Evolutionary conservation across 2,329 filamentous ascomycete species (phyloP).

Genomic region (Alternaria sp.): DNA sequence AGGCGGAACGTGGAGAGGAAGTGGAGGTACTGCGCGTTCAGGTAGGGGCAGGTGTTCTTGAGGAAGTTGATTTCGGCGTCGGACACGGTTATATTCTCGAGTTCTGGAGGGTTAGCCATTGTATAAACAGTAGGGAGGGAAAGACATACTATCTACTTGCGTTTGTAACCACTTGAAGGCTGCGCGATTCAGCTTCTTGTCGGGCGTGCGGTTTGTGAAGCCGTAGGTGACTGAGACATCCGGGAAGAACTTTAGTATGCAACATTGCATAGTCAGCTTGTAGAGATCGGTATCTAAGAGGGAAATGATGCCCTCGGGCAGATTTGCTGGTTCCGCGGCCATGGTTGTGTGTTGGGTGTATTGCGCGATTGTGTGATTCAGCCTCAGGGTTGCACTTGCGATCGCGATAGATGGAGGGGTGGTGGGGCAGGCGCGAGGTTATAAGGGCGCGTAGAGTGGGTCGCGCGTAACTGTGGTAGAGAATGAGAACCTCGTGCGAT

Average conservation of each 20-base stretch:
- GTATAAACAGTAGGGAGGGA: neutral
- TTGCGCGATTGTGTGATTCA: slow-evolving; percentile 1
- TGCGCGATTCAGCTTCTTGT: slow-evolving; percentile 84
- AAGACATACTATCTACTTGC: slow-evolving; percentile 75
- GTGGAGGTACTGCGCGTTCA: slow-evolving; percentile 76
- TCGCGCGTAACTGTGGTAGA: neutral
- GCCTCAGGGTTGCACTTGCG: slow-evolving; percentile 8
- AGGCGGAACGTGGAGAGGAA: slow-evolving; percentile 85
- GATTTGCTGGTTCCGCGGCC: slow-evolving; percentile 21
- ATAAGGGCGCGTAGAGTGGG: slow-evolving; percentile 4
- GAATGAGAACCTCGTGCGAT: neutral
- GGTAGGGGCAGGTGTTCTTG: slow-evolving; percentile 77
- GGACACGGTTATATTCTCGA: slow-evolving; percentile 80
- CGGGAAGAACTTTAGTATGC: slow-evolving; percentile 87
- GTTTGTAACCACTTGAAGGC: slow-evolving; percentile 85
- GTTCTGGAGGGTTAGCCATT: slow-evolving; percentile 59
- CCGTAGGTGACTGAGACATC: slow-evolving; percentile 82
- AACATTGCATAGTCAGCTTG: slow-evolving; percentile 97
- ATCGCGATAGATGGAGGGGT: slow-evolving; percentile 33
- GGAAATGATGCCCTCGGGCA: slow-evolving; percentile 52
- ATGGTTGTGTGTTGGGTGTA: slow-evolving; percentile 20
- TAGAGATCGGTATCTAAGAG: slow-evolving; percentile 73
- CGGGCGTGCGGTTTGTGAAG: slow-evolving; percentile 93
- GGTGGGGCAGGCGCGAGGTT: slow-evolving; percentile 30
- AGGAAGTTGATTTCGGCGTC: slow-evolving; percentile 82